Evolutionary conservation across 768 basidiomycete species (phyloP).

Genomic region (Solioccasus polychromus): DNA sequence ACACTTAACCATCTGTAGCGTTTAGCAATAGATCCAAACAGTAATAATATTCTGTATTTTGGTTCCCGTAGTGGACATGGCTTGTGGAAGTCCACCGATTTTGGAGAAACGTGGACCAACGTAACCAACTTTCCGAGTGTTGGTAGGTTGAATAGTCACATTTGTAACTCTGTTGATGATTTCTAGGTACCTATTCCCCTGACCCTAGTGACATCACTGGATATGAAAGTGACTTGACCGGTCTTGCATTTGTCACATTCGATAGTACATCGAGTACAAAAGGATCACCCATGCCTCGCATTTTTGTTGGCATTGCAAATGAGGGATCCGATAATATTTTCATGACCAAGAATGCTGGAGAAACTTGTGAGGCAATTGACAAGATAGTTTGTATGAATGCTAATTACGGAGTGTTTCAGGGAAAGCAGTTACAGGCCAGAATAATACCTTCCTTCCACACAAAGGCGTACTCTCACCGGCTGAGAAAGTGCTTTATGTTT

Average conservation of each 20-base stretch:
- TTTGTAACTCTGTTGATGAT: not conserved
- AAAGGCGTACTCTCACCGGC: slow-evolving; percentile 61
- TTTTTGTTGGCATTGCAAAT: slow-evolving; percentile 67
- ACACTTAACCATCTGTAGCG: slow-evolving; percentile 35
- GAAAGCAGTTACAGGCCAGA: slow-evolving; percentile 56
- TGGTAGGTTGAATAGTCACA: slow-evolving; percentile 36
- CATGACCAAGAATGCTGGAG: slow-evolving; percentile 52
- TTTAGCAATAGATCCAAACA: slow-evolving; percentile 60
- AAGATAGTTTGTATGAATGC: not conserved
- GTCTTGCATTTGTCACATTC: slow-evolving; percentile 14
- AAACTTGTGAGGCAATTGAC: slow-evolving; percentile 4
- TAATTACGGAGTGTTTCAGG: slow-evolving; percentile 32
- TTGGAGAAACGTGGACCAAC: slow-evolving; percentile 55
- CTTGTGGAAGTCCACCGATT: slow-evolving; percentile 63
- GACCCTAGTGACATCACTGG: slow-evolving; percentile 9
- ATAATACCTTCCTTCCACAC: slow-evolving; percentile 58
- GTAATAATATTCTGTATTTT: slow-evolving; percentile 59
- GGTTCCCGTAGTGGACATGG: slow-evolving; percentile 65
- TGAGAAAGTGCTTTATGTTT: slow-evolving; percentile 57
- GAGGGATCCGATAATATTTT: slow-evolving; percentile 54
- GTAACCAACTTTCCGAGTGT: slow-evolving; percentile 58
- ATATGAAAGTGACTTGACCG: slow-evolving; percentile 5
- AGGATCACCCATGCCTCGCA: slow-evolving; percentile 55
- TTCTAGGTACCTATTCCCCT: slow-evolving; percentile 9
- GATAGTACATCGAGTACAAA: slow-evolving; percentile 35